Evolutionary conservation across 306 rosid species (phyloP).

Genomic region (Coriaria nepalensis): DNA sequence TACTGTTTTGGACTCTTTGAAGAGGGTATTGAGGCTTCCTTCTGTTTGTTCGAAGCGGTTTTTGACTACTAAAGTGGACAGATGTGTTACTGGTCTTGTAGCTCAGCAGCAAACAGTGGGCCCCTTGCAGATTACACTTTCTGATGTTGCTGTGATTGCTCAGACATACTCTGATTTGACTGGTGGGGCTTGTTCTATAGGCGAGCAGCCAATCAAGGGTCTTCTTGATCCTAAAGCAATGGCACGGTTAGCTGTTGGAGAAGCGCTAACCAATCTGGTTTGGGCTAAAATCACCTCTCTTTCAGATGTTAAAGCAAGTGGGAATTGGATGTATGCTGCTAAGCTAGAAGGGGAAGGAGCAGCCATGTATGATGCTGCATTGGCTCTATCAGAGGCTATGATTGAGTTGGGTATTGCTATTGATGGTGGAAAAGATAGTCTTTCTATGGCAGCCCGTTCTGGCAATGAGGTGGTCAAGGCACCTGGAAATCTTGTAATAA

Average conservation of each 20-base stretch:
- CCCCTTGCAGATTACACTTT: slow-evolving; percentile 68
- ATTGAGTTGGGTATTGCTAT: slow-evolving; percentile 83
- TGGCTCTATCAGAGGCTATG: slow-evolving; percentile 66
- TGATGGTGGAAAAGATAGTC: slow-evolving; percentile 91
- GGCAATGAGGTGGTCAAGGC: slow-evolving; percentile 80
- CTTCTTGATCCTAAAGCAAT: slow-evolving; percentile 77
- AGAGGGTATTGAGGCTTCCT: slow-evolving; percentile 71
- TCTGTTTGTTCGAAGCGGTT: slow-evolving; percentile 75
- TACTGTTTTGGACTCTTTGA: slow-evolving; percentile 48
- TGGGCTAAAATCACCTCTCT: slow-evolving; percentile 83
- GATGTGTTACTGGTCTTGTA: slow-evolving; percentile 81
- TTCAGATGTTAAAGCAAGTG: slow-evolving; percentile 88
- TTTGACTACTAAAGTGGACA: slow-evolving; percentile 65
- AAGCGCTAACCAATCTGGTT: slow-evolving; percentile 90
- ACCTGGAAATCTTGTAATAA: slow-evolving; percentile 87
- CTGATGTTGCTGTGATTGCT: slow-evolving; percentile 86
- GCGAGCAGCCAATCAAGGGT: slow-evolving; percentile 88
- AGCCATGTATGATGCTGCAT: slow-evolving; percentile 79
- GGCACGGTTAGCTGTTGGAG: slow-evolving; percentile 92
- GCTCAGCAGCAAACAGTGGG: slow-evolving; percentile 95
- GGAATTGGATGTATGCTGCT: slow-evolving; percentile 95
- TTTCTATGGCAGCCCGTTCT: slow-evolving; percentile 84
- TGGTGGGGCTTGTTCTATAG: slow-evolving; percentile 89
- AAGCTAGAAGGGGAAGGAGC: slow-evolving; percentile 94
- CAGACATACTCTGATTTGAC: slow-evolving; percentile 57